Evolutionary conservation across 2,329 filamentous ascomycete genomes (phyloP), one percentile per base, ranked within the genome.

Genomic region (Biscogniauxia mediterranea): DNA sequence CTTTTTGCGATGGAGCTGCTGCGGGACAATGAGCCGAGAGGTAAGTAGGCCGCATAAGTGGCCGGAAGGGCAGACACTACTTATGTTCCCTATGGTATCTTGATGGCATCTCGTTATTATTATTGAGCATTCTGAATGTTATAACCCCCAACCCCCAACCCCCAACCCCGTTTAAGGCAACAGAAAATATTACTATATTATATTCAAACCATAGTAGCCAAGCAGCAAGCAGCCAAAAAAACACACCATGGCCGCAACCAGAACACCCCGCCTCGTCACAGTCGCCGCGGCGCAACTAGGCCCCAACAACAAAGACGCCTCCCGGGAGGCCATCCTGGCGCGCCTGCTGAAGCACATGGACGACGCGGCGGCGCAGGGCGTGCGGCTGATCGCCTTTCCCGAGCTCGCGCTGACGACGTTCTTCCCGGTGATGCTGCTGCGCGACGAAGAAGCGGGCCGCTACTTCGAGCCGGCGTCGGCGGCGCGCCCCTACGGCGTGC

Each of bases 251-350:
- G 23, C 58, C 8, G n/a, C 19, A 2, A 32, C 53, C 50, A 25
- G 49, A 25, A 28, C 57, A 15, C 54, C 65, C 21, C 55, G 65
- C 6, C 28, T 54, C 2, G 20, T 82, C 61, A 78, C 73, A 57
- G 75, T 85, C n/a, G 83, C 82, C 2, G 83, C 82, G 0, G 83
- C 82, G 64, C 83, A 85, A 70, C 75, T 85, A 69, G 83, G 83
- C 61, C 75, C 79, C 0, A 76, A 81, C 55, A 72, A 82, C 66
- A 63, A 74, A 38, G 71, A 72, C 26, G 76, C 79, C n/a, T 67
- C 74, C 4, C 78, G 80, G 26, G 64, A 67, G 51, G 74, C 80
- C 50, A 79, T 78, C 5, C 69, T 85, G n/a, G 59, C 71, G 2
- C 79, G 83, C 13, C 81, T 85, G 74, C 71, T 84, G 63, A 71